Evolutionary conservation across 805 yeast species (phyloP).

Genomic region (Candida maris): DNA sequence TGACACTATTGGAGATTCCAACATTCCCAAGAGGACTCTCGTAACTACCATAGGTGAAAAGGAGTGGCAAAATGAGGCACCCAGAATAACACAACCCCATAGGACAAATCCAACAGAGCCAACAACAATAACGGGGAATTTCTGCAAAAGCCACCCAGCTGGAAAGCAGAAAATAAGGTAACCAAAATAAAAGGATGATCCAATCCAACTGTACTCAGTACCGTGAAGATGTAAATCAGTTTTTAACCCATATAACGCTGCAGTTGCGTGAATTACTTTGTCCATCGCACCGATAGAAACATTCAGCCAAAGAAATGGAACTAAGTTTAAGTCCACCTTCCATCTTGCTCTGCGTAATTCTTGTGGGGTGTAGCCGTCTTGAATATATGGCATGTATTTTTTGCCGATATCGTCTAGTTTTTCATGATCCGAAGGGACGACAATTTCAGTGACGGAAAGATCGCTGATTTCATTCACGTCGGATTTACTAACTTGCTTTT

Average conservation of each 20-base stretch:
- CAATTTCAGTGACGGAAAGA: neutral
- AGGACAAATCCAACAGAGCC: conserved; percentile 29
- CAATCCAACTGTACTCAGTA: conserved; percentile 30
- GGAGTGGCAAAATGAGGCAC: conserved; percentile 38
- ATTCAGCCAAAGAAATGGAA: conserved; percentile 46
- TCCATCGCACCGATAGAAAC: conserved; percentile 58
- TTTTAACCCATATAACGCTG: conserved; percentile 37
- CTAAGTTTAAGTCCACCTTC: conserved; percentile 48
- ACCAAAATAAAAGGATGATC: conserved; percentile 36
- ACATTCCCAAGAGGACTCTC: conserved; percentile 46
- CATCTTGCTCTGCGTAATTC: conserved; percentile 25
- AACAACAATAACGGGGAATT: conserved; percentile 33
- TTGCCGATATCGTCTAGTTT: conserved; percentile 20
- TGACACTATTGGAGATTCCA: conserved; percentile 54
- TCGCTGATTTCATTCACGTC: neutral
- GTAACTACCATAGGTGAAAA: conserved; percentile 44
- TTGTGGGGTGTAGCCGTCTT: conserved; percentile 20
- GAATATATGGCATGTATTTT: conserved; percentile 13
- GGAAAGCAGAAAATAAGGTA: conserved; percentile 33
- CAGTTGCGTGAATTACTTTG: conserved; percentile 42
- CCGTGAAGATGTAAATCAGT: conserved; percentile 36
- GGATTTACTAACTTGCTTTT: neutral
- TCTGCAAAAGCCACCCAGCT: conserved; percentile 36
- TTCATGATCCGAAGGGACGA: neutral
- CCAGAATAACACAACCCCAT: conserved; percentile 40